phyloP scores from a whole-genome alignment of 2,329 filamentous ascomycete species.

The Talaromyces funiculosus region DNA sequence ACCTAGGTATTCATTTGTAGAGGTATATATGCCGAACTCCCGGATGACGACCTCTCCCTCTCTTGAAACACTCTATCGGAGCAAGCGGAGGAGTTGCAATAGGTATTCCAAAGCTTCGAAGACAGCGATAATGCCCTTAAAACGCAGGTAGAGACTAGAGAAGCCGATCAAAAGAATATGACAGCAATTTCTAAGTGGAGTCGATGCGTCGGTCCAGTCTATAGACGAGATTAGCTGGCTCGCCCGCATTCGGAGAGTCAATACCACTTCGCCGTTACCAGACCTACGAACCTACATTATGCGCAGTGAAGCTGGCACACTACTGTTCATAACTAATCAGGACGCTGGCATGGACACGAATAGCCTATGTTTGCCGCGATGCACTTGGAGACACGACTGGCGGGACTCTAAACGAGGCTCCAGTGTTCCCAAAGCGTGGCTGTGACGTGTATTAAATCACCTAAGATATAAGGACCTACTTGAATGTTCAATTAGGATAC shows the following conservation, averaged over 20 bases:
- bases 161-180: conserved; percentile 34
- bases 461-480: background rate
- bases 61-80: too few relatives aligned
- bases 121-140: too few relatives aligned
- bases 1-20: too few relatives aligned
- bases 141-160: too few relatives aligned
- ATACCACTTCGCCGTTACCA: conserved; percentile 36
- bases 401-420: background rate
- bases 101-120: too few relatives aligned
- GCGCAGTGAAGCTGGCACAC: conserved; percentile 38
- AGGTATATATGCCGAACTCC: too few relatives aligned
- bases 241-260: conserved; percentile 38
- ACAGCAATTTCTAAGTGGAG: conserved; percentile 28
- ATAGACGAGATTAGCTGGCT: conserved; percentile 42
- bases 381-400: background rate
- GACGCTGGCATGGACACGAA: background rate
- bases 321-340: too few relatives aligned
- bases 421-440: background rate
- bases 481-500: background rate
- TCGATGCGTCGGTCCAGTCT: conserved; percentile 36
- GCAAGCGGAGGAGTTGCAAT: too few relatives aligned
- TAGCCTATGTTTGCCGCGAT: background rate
- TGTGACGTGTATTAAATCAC: background rate
- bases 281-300: conserved; percentile 28
- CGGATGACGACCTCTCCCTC: too few relatives aligned